A percentile compares a stretch with the other conserved stretches of the same genome.
Evolutionary conservation across 805 yeast species (phyloP).

Genomic region (Candida sithepensis): DNA sequence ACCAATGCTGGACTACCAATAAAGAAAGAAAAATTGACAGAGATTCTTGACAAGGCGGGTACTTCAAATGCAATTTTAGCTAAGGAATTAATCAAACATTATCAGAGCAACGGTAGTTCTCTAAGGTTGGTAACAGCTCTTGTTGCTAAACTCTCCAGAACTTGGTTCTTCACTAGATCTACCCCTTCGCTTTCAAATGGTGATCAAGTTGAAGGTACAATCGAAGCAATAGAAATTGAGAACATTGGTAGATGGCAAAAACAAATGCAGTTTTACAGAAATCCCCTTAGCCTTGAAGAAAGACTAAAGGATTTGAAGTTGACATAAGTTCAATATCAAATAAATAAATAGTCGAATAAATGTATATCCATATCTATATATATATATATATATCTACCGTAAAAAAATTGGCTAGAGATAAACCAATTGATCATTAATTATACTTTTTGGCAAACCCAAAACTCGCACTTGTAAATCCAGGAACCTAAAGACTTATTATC

Average conservation of each 20-base stretch:
- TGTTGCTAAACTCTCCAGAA: conserved; percentile 19
- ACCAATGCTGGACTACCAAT: conserved; percentile 47
- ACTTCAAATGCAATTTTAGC: conserved; percentile 36
- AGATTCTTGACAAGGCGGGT: conserved; percentile 35
- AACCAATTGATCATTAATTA: not conserved
- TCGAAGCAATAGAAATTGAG: conserved; percentile 5
- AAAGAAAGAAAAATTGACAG: conserved; percentile 34
- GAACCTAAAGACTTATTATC: conserved; percentile 49
- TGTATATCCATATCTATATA: not conserved
- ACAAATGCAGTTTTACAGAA: conserved; percentile 6
- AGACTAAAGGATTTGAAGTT: not conserved
- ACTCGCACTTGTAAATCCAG: conserved; percentile 60
- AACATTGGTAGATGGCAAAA: conserved; percentile 21
- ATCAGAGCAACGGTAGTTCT: conserved; percentile 37
- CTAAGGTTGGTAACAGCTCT: conserved; percentile 21
- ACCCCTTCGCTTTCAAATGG: not conserved
- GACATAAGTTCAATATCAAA: too few relatives aligned
- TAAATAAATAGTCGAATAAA: too few relatives aligned
- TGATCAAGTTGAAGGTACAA: not conserved
- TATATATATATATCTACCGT: not conserved
- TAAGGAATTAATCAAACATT: conserved; percentile 41
- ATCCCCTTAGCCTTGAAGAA: not conserved
- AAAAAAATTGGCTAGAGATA: not conserved
- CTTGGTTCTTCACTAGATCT: conserved; percentile 6
- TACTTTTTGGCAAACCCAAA: conserved; percentile 55